Evolutionary conservation across 345 rosid species (phyloP).

Genomic region (Euphorbia tirucalli): DNA sequence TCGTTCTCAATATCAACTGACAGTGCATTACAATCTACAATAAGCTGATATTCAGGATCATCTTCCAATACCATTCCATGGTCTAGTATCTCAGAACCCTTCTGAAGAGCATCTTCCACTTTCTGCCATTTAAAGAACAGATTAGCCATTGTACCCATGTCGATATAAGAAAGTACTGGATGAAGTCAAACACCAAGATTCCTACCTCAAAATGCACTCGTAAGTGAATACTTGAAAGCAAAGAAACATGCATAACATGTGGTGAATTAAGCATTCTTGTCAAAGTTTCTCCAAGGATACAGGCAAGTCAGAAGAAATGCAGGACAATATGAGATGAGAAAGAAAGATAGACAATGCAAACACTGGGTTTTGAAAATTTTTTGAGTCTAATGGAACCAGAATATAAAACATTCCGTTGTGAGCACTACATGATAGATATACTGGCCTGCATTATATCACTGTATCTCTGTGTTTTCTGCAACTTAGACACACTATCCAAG

Average conservation of each 20-base stretch:
- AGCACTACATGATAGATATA: neutral
- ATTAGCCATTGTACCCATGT: too few species aligned
- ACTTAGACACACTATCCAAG: constrained; percentile 73
- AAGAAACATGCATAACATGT: neutral
- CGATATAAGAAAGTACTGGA: neutral
- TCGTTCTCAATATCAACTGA: constrained; percentile 94
- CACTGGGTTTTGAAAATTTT: neutral
- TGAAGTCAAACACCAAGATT: neutral
- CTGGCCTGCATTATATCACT: constrained; percentile 75
- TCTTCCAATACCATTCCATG: constrained; percentile 79
- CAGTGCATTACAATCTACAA: constrained; percentile 81
- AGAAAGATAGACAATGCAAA: neutral
- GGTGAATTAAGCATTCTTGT: neutral
- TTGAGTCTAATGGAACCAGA: neutral
- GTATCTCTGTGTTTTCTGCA: constrained; percentile 80
- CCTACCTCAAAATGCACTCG: neutral
- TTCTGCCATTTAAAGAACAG: constrained; percentile 48
- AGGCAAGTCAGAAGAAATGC: neutral
- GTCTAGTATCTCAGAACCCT: constrained; percentile 53
- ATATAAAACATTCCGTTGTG: too few species aligned
- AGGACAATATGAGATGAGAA: neutral
- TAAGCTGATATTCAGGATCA: constrained; percentile 90
- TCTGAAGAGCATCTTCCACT: constrained; percentile 76
- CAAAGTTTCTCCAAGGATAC: neutral
- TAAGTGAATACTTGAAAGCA: neutral